Conservation (phyloP, 805 yeast species). For the Candida maris region DNA sequence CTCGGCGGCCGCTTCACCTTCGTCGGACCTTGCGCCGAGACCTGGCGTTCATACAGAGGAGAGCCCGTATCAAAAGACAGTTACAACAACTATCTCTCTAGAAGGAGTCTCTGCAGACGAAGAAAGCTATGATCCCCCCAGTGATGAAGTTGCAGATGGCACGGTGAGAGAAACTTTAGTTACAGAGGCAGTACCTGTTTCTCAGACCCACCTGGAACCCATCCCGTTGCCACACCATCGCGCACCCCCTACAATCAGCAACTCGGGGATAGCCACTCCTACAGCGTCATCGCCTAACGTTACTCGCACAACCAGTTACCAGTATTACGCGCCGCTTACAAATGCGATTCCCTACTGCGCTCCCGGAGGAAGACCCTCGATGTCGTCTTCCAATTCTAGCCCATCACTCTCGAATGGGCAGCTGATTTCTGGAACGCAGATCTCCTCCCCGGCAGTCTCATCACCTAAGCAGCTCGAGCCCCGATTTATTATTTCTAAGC, state of each 20-base stretch:
- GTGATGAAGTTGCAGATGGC: background rate
- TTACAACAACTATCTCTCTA: constrained; percentile 33
- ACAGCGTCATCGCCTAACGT: constrained; percentile 3
- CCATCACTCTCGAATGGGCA: constrained; percentile 51
- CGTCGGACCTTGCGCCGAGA: constrained; percentile 18
- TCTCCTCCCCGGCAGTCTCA: constrained; percentile 66
- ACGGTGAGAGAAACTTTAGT: background rate
- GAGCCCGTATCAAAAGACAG: constrained; percentile 24
- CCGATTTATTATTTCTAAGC: constrained; percentile 79
- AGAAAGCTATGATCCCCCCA: constrained; percentile 11
- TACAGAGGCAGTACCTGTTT: background rate
- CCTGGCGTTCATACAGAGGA: constrained; percentile 15
- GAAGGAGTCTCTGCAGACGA: constrained; percentile 33
- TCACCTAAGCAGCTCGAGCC: constrained; percentile 67
- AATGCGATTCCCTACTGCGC: constrained; percentile 67
- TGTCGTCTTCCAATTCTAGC: constrained; percentile 22
- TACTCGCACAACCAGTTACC: constrained; percentile 8
- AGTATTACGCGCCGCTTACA: constrained; percentile 43
- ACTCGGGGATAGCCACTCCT: constrained; percentile 6
- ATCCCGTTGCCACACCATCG: constrained; percentile 1
- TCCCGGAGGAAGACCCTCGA: constrained; percentile 52
- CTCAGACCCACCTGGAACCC: background rate
- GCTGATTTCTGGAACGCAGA: constrained; percentile 56
- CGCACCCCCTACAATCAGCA: constrained; percentile 1
- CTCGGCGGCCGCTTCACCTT: constrained; percentile 12